A percentile compares a stretch with the other conserved stretches of the same genome.
Evolutionary conservation across 192 early-diverging fungal genomes (phyloP).

Genomic region (Backusella westeae): DNA sequence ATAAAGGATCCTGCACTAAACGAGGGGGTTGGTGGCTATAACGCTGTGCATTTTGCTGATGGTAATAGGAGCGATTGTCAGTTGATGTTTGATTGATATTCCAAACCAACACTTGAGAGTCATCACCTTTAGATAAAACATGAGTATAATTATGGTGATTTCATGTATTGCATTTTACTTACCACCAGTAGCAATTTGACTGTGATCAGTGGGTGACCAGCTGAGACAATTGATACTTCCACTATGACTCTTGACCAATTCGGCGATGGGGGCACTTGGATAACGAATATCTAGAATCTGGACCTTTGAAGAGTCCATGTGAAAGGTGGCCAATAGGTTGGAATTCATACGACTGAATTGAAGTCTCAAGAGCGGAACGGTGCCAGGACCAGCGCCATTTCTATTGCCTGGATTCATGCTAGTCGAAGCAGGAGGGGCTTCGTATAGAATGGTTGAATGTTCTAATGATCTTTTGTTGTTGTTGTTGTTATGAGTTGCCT

Average conservation of each 20-base stretch:
- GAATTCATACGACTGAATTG: conserved; percentile 89
- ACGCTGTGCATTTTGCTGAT: conserved; percentile 18
- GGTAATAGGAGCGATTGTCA: conserved; percentile 34
- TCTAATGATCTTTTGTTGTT: conserved; percentile 70
- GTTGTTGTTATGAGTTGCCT: not conserved
- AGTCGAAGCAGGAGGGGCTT: conserved; percentile 57
- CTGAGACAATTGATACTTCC: conserved; percentile 77
- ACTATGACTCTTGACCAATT: conserved; percentile 73
- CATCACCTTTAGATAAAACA: conserved; percentile 61
- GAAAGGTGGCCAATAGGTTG: conserved; percentile 92
- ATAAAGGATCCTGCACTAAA: conserved; percentile 54
- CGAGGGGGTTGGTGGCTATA: conserved; percentile 33
- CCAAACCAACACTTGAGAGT: conserved; percentile 91
- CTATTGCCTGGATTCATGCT: not conserved
- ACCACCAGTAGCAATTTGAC: conserved; percentile 87
- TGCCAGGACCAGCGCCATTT: conserved; percentile 14
- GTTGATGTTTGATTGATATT: conserved; percentile 56
- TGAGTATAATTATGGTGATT: not conserved
- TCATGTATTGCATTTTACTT: conserved; percentile 11
- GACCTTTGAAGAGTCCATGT: conserved; percentile 77
- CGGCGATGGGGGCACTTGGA: conserved; percentile 81
- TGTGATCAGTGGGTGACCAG: conserved; percentile 83
- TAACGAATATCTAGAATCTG: conserved; percentile 90
- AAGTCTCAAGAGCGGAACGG: conserved; percentile 74
- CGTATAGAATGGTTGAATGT: conserved; percentile 98